A percentile compares a stretch with the other conserved stretches of the same genome.
Evolutionary conservation across 2,329 filamentous ascomycete species (phyloP).

Genomic region (Colletotrichum karsti): DNA sequence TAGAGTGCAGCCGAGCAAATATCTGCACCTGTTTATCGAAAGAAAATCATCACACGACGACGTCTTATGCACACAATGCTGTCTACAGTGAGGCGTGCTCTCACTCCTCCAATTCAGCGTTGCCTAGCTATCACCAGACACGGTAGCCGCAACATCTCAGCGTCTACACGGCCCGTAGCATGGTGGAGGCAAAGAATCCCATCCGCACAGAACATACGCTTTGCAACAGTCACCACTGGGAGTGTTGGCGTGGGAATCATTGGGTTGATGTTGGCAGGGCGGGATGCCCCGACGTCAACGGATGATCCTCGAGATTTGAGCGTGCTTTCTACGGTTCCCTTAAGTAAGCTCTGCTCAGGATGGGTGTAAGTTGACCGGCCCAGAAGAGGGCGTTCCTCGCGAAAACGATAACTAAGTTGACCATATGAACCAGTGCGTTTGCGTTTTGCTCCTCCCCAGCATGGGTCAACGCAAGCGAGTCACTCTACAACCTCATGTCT

Average conservation of each 20-base stretch:
- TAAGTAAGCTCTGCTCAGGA: neutral
- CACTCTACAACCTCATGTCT: neutral
- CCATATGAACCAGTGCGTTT: neutral
- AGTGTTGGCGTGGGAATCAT: neutral
- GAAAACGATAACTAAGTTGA: neutral
- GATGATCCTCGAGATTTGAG: neutral
- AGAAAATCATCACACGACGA: rapidly evolving
- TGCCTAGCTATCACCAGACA: neutral
- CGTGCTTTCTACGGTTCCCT: neutral
- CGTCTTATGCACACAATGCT: neutral
- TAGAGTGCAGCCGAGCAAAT: neutral
- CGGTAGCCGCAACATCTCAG: neutral
- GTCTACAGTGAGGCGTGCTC: neutral
- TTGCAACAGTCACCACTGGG: neutral
- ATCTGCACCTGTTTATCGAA: rapidly evolving
- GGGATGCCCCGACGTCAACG: neutral
- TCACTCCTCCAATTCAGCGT: neutral
- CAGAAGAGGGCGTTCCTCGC: neutral
- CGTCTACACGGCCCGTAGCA: neutral
- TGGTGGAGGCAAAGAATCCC: neutral
- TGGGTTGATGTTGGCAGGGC: neutral
- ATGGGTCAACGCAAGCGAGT: neutral
- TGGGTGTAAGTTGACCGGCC: neutral
- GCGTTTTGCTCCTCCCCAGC: neutral
- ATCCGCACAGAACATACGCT: rapidly evolving